phyloP scores from a whole-genome alignment of 2,329 filamentous ascomycete genomes.

The Alternaria conjuncta region DNA sequence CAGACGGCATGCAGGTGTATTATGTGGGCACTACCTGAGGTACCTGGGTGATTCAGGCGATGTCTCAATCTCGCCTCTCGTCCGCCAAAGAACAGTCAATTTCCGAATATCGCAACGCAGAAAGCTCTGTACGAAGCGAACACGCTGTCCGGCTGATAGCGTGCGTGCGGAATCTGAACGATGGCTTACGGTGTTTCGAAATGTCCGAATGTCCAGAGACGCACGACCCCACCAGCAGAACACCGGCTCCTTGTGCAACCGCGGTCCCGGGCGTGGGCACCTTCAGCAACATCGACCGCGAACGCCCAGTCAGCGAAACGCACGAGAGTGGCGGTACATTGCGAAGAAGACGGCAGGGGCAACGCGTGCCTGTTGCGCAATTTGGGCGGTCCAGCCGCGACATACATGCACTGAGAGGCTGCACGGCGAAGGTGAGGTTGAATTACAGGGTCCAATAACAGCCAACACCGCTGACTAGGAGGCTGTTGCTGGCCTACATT shows the following conservation, averaged over 20 bases:
- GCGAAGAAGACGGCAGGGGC: neutral
- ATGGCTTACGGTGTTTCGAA: neutral
- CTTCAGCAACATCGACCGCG: neutral
- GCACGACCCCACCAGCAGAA: neutral
- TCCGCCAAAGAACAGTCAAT: neutral
- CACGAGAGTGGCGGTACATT: neutral
- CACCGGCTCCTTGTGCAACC: neutral
- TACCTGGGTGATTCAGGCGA: neutral
- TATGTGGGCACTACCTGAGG: neutral
- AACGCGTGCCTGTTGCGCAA: neutral
- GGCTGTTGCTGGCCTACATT: neutral
- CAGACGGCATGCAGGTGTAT: neutral
- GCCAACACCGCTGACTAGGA: neutral
- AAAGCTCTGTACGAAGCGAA: neutral
- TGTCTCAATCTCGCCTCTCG: neutral
- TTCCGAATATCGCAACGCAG: neutral
- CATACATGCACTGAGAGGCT: neutral
- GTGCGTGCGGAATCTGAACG: neutral
- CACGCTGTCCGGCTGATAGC: neutral
- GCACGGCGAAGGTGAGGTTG: neutral
- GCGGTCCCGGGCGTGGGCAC: neutral
- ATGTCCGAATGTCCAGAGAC: neutral
- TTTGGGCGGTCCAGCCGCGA: neutral
- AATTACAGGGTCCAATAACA: neutral
- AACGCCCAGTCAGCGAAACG: neutral